A percentile compares a stretch with the other conserved stretches of the same genome.
phyloP scores from a whole-genome alignment of 495 filamentous ascomycete species.

The Platismatia glauca region DNA sequence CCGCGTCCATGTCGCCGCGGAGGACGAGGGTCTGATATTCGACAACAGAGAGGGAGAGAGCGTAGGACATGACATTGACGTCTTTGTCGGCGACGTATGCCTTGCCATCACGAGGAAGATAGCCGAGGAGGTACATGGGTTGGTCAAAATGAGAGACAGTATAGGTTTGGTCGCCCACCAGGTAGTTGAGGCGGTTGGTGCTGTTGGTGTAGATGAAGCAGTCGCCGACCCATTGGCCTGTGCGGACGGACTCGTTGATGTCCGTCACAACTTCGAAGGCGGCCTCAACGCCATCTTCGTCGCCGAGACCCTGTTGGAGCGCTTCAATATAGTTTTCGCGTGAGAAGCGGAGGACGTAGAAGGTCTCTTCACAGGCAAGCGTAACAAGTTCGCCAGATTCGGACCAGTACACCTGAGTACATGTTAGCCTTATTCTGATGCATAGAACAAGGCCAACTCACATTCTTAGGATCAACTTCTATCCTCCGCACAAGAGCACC shows the following conservation, averaged over 20 bases:
- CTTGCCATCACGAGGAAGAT: constrained; percentile 84
- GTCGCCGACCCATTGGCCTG: constrained; percentile 97
- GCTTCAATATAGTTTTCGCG: constrained; percentile 79
- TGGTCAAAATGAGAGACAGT: constrained; percentile 97
- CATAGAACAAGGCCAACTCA: constrained; percentile 32
- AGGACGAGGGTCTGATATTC: constrained; percentile 97
- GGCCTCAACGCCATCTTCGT: constrained; percentile 96
- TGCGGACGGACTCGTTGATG: constrained; percentile 85
- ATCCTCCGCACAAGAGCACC: constrained; percentile 86
- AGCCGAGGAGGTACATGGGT: constrained; percentile 89
- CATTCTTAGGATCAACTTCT: constrained; percentile 81
- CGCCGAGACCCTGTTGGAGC: constrained; percentile 67
- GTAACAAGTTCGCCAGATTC: constrained; percentile 89
- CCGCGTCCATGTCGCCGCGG: constrained; percentile 88
- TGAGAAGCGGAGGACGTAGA: constrained; percentile 87
- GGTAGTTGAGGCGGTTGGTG: constrained; percentile 94
- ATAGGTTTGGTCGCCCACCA: constrained; percentile 96
- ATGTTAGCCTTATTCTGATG: background rate
- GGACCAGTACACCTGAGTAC: constrained; percentile 80
- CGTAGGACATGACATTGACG: constrained; percentile 80
- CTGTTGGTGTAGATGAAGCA: constrained; percentile 98
- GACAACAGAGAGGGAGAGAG: constrained; percentile 85
- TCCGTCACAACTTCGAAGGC: constrained; percentile 94
- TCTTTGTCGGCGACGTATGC: constrained; percentile 96
- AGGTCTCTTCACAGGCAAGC: constrained; percentile 89